phyloP scores from a whole-genome alignment of 768 basidiomycete genomes.

The Gyrodon lividus region DNA sequence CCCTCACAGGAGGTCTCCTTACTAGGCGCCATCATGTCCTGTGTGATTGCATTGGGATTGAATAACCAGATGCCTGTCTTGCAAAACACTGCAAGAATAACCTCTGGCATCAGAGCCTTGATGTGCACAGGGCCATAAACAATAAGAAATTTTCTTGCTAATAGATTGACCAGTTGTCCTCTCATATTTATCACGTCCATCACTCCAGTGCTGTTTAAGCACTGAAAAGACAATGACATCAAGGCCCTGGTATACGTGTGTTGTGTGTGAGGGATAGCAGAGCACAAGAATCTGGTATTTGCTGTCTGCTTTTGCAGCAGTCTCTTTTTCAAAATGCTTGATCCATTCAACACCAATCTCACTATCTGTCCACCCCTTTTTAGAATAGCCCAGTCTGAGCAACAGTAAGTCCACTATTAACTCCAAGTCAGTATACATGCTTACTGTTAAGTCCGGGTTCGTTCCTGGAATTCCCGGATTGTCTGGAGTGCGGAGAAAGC shows the following conservation, averaged over 20 bases:
- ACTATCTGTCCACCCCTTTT: constrained; percentile 27
- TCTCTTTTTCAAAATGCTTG: constrained; percentile 31
- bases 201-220: constrained; percentile 30
- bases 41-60: constrained; percentile 14
- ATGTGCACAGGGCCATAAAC: constrained; percentile 36
- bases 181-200: constrained; percentile 21
- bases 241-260: constrained; percentile 44
- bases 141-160: constrained; percentile 35
- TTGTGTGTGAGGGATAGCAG: constrained; percentile 46
- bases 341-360: constrained; percentile 28
- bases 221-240: constrained; percentile 36
- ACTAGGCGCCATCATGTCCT: too few relatives aligned
- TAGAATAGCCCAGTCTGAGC: constrained; percentile 10
- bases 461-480: constrained; percentile 15
- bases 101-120: constrained; percentile 10
- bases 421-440: constrained; percentile 24
- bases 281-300: constrained; percentile 37
- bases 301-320: constrained; percentile 31
- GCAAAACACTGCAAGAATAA: constrained; percentile 24
- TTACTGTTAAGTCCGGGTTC: too few relatives aligned
- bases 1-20: not conserved
- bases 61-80: constrained; percentile 29
- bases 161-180: constrained; percentile 13
- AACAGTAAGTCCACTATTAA: not conserved
- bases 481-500: too few relatives aligned